phyloP scores from a whole-genome alignment of 2,329 filamentous ascomycete species.

The Fusarium sp. region DNA sequence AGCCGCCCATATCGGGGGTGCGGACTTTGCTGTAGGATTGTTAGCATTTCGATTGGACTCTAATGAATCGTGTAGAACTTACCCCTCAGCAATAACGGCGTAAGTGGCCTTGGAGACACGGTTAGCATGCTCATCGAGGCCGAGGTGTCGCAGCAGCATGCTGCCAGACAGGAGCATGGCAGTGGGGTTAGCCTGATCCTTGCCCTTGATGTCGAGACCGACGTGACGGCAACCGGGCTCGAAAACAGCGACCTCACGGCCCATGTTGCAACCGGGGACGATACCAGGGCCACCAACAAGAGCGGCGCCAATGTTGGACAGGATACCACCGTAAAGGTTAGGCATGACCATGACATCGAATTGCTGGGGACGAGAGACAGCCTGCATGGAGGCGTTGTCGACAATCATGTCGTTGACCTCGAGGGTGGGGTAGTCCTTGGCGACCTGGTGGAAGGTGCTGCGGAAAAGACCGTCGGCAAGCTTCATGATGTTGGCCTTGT shows the following conservation, averaged over 20 bases:
- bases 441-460: slow-evolving; percentile 92
- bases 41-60: slow-evolving; percentile 51
- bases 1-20: slow-evolving; percentile 96
- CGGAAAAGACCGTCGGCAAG: slow-evolving; percentile 98
- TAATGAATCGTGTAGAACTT: slow-evolving; percentile 51
- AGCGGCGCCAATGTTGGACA: slow-evolving; percentile 98
- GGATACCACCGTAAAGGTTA: slow-evolving; percentile 97
- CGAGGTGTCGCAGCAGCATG: slow-evolving; percentile 97
- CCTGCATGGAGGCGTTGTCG: slow-evolving; percentile 99
- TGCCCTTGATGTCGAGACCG: slow-evolving; percentile 99
- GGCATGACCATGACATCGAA: slow-evolving; percentile 99
- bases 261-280: slow-evolving; percentile 99
- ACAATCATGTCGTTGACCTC: slow-evolving; percentile 99
- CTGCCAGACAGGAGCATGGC: slow-evolving; percentile 93
- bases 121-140: slow-evolving; percentile 98
- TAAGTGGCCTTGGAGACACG: slow-evolving; percentile 90
- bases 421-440: slow-evolving; percentile 94
- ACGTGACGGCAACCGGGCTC: slow-evolving; percentile 99
- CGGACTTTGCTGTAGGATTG: slow-evolving; percentile 74
- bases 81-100: slow-evolving; percentile 88
- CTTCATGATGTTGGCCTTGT: slow-evolving; percentile 99
- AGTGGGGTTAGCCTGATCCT: slow-evolving; percentile 98
- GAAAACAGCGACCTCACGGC: slow-evolving; percentile 96
- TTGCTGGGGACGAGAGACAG: slow-evolving; percentile 93
- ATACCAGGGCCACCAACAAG: slow-evolving; percentile 97